Percentiles rank a stretch among this genome's conserved stretches.
Evolutionary conservation across 106 monocot species (phyloP).

Genomic region (Dendrobium catenatum): DNA sequence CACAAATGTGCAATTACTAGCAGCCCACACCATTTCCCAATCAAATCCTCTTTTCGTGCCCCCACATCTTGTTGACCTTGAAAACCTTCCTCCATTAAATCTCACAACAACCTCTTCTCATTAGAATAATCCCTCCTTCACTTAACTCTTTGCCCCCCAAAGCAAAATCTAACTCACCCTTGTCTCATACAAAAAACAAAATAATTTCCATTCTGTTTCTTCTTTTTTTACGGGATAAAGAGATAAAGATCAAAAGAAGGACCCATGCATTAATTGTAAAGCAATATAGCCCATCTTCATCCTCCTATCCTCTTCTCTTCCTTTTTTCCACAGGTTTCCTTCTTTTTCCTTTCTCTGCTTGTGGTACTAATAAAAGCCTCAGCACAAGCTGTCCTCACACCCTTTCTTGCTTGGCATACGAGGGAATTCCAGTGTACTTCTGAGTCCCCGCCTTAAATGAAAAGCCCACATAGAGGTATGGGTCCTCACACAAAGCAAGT

Average conservation of each 20-base stretch:
- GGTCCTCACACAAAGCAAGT: constrained; percentile 1
- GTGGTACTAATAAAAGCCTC: constrained; percentile 42
- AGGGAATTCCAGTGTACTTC: constrained; percentile 74
- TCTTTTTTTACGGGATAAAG: neutral
- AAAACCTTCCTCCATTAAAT: constrained; percentile 16
- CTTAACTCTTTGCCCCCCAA: constrained; percentile 1
- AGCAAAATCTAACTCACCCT: neutral
- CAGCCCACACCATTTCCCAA: constrained; percentile 36
- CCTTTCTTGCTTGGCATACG: constrained; percentile 42
- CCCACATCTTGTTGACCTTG: neutral
- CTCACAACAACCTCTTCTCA: constrained; percentile 50
- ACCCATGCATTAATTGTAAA: neutral
- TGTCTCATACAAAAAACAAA: neutral
- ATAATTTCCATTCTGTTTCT: constrained; percentile 8
- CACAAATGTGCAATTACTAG: constrained; percentile 31
- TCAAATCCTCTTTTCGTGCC: constrained; percentile 29
- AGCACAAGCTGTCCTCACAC: constrained; percentile 31
- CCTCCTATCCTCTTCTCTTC: neutral
- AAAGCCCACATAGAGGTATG: constrained; percentile 21
- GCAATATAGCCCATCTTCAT: neutral
- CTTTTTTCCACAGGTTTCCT: neutral
- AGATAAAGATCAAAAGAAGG: constrained; percentile 5
- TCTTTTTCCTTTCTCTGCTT: constrained; percentile 1
- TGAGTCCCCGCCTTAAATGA: constrained; percentile 27
- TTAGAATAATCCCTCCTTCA: constrained; percentile 50